Percentiles rank a stretch among this genome's conserved stretches.
Conservation (phyloP, 345 rosid genomes). For the Streptanthus diversifolius region DNA sequence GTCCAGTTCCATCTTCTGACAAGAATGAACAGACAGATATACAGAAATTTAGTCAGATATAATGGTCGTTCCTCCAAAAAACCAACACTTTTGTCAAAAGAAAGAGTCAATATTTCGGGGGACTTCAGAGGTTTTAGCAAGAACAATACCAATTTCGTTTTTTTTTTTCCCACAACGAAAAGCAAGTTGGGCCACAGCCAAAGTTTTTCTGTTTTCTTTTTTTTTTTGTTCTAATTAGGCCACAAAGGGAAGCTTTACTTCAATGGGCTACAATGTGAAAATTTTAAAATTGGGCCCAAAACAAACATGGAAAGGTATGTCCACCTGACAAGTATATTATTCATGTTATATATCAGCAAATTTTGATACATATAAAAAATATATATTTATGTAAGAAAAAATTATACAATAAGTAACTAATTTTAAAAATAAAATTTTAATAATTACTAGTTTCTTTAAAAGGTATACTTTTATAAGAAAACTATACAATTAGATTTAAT, state of each 20-base stretch:
- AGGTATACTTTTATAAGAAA: no score
- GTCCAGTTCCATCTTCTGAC: conserved; percentile 60
- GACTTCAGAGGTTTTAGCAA: conserved; percentile 1
- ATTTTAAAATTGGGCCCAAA: neutral
- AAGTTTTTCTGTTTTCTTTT: neutral
- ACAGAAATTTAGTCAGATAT: neutral
- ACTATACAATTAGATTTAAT: no score
- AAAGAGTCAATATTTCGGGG: no score
- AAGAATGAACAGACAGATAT: neutral
- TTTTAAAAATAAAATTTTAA: no score
- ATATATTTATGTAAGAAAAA: no score
- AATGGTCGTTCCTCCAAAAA: neutral
- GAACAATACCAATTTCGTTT: neutral
- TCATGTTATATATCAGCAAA: no score
- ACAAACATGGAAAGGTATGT: no score
- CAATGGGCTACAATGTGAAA: neutral
- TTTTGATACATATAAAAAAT: no score
- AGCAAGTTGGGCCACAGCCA: neutral
- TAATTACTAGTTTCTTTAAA: no score
- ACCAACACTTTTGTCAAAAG: neutral
- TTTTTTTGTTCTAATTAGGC: no score
- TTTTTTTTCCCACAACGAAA: neutral
- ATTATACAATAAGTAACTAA: no score
- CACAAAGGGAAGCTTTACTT: neutral
- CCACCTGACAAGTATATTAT: no score